phyloP scores from a whole-genome alignment of 768 basidiomycete genomes.

The Auriculariales sp. region DNA sequence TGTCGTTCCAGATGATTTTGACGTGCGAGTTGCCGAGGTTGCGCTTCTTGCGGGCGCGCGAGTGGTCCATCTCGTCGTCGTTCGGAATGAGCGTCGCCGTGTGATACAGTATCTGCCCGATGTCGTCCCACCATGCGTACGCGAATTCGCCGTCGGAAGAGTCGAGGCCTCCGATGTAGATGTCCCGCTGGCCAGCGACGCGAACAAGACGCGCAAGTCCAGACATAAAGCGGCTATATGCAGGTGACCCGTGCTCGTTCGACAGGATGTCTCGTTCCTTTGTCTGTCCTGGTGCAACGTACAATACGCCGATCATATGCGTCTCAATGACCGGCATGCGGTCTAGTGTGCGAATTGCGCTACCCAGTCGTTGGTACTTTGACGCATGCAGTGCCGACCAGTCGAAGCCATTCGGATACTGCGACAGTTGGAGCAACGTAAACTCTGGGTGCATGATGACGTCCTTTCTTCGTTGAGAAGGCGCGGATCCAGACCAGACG shows the following conservation, averaged over 20 bases:
- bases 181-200: constrained; percentile 77
- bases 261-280: constrained; percentile 73
- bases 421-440: constrained; percentile 73
- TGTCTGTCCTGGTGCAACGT: constrained; percentile 84
- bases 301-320: constrained; percentile 92
- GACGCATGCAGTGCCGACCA: constrained; percentile 31
- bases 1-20: constrained; percentile 96
- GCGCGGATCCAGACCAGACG: constrained; percentile 76
- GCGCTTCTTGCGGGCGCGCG: constrained; percentile 74
- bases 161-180: constrained; percentile 85
- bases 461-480: constrained; percentile 79
- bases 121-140: constrained; percentile 99
- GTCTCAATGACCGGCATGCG: constrained; percentile 90
- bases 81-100: constrained; percentile 97
- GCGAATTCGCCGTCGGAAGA: constrained; percentile 93
- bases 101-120: constrained; percentile 88
- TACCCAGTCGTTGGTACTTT: constrained; percentile 37
- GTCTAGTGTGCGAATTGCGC: constrained; percentile 57
- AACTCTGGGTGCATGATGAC: constrained; percentile 76
- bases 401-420: constrained; percentile 40
- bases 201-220: constrained; percentile 80
- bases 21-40: constrained; percentile 97
- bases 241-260: constrained; percentile 86
- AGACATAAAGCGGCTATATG: constrained; percentile 86
- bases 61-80: constrained; percentile 44